phyloP scores from a whole-genome alignment of 1,284 basidiomycete genomes.

The Ganoderma lingzhi region DNA sequence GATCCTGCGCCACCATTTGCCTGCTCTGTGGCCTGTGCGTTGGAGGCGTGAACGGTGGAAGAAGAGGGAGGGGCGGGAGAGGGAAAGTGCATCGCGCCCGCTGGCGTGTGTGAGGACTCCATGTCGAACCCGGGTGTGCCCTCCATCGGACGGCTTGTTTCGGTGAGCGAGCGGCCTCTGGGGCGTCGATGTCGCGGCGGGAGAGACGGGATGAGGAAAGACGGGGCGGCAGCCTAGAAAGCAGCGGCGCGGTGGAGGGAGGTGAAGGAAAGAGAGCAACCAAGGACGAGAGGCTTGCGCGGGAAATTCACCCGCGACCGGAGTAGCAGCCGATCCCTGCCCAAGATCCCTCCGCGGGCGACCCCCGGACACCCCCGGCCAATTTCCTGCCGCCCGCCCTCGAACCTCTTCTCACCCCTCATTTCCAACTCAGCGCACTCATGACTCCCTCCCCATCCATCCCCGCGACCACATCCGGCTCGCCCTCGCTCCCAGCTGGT shows the following conservation, averaged over 20 bases:
- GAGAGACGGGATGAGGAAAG: not conserved
- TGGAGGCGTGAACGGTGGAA: slow-evolving; percentile 23
- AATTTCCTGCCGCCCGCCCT: not conserved
- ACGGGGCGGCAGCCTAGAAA: not conserved
- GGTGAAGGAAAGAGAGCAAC: slow-evolving; percentile 1
- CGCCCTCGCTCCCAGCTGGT: not conserved
- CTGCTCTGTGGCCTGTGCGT: slow-evolving; percentile 18
- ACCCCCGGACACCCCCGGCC: not conserved
- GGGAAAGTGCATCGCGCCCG: slow-evolving; percentile 19
- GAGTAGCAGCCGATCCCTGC: not conserved
- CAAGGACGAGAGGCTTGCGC: slow-evolving; percentile 5
- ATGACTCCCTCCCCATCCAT: not conserved
- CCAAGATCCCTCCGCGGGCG: not conserved
- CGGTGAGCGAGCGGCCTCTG: not conserved
- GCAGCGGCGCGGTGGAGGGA: not conserved
- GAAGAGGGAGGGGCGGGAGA: slow-evolving; percentile 18
- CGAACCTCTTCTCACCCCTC: not conserved
- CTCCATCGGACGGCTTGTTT: slow-evolving; percentile 5
- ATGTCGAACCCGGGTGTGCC: slow-evolving; percentile 4
- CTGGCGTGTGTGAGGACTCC: slow-evolving; percentile 19
- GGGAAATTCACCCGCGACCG: not conserved
- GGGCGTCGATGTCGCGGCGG: not conserved
- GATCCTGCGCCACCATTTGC: not conserved
- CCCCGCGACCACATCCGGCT: not conserved
- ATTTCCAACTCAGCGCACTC: slow-evolving; percentile 1